Evolutionary conservation across 2,329 filamentous ascomycete genomes (phyloP), one percentile per base, ranked within the genome.

Genomic region (Colletotrichum orbiculare): DNA sequence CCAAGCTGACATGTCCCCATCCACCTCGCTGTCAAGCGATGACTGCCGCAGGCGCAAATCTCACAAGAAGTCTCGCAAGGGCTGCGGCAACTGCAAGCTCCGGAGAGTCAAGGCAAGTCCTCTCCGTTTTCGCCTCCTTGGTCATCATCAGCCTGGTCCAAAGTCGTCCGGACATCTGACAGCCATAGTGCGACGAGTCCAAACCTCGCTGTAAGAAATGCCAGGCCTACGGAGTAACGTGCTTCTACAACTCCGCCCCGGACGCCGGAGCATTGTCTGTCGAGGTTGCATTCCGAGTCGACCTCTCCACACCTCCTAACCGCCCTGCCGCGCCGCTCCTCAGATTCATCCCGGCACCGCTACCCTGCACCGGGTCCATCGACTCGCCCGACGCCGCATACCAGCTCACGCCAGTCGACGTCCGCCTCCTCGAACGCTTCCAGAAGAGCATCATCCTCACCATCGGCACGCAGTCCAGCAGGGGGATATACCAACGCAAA

Each of bases 31-130:
- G 9, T 10, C 17, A 3, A 8, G 2, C 6, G 37, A 13, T 11
- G 17, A 60, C 41, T 46, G 54, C 15, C 74, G 73, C 9, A 71
- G 73, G 53, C 75, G 78, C 35, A 77, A 73, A 49, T 47, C 74
- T 4, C 85, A 88, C 68, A 82, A 76, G 25, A 87, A 87, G 69
- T 87, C 84, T 2, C 77, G 83, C 15, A 75, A 77, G 12, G 85
- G 85, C 2, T 87, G 85, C 68, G 79, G 79, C 3, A 87, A 87
- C 68, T 88, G 86, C 71, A 87, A 87, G 69, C 70, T 86, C 17
- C 77, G 84, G 39, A 77, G 81, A 56, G 78, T 86, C 53, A 87
- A 87, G 77, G 83, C 82, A 72, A 71, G 74, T 53, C 7, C 12
- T n/a, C 34, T 37, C 33, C 13, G 11, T 10, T 8, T 15, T 9